A percentile compares a stretch with the other conserved stretches of the same genome.
phyloP scores from a whole-genome alignment of 345 rosid species.

The Litchi chinensis region DNA sequence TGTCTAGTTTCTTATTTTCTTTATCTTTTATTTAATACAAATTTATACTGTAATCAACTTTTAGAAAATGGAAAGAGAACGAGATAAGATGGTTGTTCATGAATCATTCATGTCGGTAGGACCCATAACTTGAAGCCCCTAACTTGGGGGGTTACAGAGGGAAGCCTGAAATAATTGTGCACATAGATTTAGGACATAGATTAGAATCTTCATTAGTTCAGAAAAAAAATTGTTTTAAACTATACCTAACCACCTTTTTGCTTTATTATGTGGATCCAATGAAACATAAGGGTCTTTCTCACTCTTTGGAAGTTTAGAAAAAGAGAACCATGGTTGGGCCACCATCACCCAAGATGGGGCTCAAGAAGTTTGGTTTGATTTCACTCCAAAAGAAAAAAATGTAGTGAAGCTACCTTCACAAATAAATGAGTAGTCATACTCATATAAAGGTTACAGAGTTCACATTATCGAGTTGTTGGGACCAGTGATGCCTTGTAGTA shows the following conservation, averaged over 20 bases:
- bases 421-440: slow-evolving; percentile 32
- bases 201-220: slow-evolving; percentile 31
- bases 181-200: slow-evolving; percentile 37
- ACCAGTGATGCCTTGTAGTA: slow-evolving; percentile 29
- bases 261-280: slow-evolving; percentile 52
- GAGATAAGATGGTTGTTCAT: slow-evolving; percentile 30
- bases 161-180: slow-evolving; percentile 41
- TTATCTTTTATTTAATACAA: background rate
- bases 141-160: slow-evolving; percentile 27
- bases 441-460: slow-evolving; percentile 27
- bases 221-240: slow-evolving; percentile 13
- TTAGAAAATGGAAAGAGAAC: background rate
- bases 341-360: slow-evolving; percentile 31
- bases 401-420: slow-evolving; percentile 36
- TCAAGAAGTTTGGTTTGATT: slow-evolving; percentile 27
- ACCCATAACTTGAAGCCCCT: slow-evolving; percentile 19
- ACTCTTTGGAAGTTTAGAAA: slow-evolving; percentile 18
- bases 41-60: background rate
- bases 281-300: slow-evolving; percentile 26
- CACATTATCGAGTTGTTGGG: slow-evolving; percentile 29
- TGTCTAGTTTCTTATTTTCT: no score
- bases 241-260: slow-evolving; percentile 39
- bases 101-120: slow-evolving; percentile 7
- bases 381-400: slow-evolving; percentile 30
- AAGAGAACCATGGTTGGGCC: slow-evolving; percentile 31